A percentile compares a stretch with the other conserved stretches of the same genome.
Conservation (phyloP, 1,139 yeast genomes). For the Kazachstania sp. region DNA sequence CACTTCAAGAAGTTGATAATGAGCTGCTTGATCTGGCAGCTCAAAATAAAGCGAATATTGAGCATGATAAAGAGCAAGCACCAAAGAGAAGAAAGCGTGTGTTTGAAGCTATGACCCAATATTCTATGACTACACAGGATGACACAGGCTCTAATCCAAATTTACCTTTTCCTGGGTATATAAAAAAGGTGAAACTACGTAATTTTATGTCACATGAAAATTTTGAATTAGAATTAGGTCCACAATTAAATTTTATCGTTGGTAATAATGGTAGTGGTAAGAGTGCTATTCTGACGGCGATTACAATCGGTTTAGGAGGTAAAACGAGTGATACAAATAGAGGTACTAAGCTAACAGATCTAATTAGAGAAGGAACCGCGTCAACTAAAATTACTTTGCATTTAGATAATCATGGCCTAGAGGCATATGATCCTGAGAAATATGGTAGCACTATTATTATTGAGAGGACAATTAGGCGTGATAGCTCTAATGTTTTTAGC, state of each 20-base stretch:
- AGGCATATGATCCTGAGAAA: constrained; percentile 52
- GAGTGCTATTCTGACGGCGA: constrained; percentile 84
- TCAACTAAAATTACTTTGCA: constrained; percentile 54
- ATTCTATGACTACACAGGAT: constrained; percentile 4
- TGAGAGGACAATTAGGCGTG: constrained; percentile 57
- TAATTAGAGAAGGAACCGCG: constrained; percentile 70
- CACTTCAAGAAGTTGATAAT: constrained; percentile 10
- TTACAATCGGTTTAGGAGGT: constrained; percentile 89
- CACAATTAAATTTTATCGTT: constrained; percentile 78
- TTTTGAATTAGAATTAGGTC: constrained; percentile 69
- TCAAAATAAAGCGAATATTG: constrained; percentile 7
- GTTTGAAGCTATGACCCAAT: constrained; percentile 28
- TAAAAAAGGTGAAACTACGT: constrained; percentile 47
- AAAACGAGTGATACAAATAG: constrained; percentile 86
- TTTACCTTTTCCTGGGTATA: constrained; percentile 32
- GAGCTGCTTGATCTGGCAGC: constrained; percentile 12
- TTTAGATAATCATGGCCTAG: constrained; percentile 54
- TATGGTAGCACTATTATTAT: constrained; percentile 65
- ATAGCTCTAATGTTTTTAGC: constrained; percentile 43
- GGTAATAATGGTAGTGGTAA: constrained; percentile 97
- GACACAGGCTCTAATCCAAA: constrained; percentile 3
- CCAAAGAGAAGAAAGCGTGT: constrained; percentile 16
- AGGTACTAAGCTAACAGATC: constrained; percentile 59
- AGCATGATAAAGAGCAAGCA: constrained; percentile 5
- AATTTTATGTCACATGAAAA: constrained; percentile 85